Percentiles rank a stretch among this genome's conserved stretches.
Conservation (phyloP, 1,139 yeast species). For the Nakaseomyces delphensis region DNA sequence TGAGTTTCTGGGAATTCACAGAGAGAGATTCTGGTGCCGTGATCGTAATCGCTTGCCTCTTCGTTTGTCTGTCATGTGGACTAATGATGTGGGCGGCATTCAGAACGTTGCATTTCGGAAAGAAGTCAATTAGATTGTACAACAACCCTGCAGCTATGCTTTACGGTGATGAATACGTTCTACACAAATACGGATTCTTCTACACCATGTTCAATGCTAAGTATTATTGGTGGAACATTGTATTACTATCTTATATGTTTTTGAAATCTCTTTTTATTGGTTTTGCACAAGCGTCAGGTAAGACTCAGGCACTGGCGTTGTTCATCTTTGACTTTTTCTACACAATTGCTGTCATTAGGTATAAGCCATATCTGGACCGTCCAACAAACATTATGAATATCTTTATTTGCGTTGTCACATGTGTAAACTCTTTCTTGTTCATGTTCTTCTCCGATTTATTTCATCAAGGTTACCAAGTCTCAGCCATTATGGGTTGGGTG, state of each 20-base stretch:
- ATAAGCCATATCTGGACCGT: slow-evolving; percentile 58
- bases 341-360: slow-evolving; percentile 46
- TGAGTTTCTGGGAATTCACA: slow-evolving; percentile 68
- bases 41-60: slow-evolving; percentile 55
- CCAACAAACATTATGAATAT: slow-evolving; percentile 61
- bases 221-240: slow-evolving; percentile 68
- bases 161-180: slow-evolving; percentile 56
- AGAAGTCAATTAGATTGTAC: slow-evolving; percentile 41
- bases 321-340: slow-evolving; percentile 59
- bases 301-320: slow-evolving; percentile 54
- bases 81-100: slow-evolving; percentile 50
- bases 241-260: slow-evolving; percentile 45
- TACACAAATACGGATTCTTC: slow-evolving; percentile 64
- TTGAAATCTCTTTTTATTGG: slow-evolving; percentile 56
- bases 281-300: slow-evolving; percentile 59
- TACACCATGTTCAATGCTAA: slow-evolving; percentile 70
- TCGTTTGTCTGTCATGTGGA: slow-evolving; percentile 45
- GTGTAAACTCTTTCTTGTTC: slow-evolving; percentile 63
- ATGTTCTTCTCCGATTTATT: slow-evolving; percentile 65
- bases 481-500: slow-evolving; percentile 71
- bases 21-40: slow-evolving; percentile 65
- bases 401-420: slow-evolving; percentile 51
- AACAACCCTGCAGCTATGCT: slow-evolving; percentile 68
- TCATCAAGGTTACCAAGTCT: slow-evolving; percentile 56
- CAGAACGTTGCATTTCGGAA: slow-evolving; percentile 50